Evolutionary conservation across 352 stramenopile species (phyloP).

Genomic region (Globisporangium splendens): DNA sequence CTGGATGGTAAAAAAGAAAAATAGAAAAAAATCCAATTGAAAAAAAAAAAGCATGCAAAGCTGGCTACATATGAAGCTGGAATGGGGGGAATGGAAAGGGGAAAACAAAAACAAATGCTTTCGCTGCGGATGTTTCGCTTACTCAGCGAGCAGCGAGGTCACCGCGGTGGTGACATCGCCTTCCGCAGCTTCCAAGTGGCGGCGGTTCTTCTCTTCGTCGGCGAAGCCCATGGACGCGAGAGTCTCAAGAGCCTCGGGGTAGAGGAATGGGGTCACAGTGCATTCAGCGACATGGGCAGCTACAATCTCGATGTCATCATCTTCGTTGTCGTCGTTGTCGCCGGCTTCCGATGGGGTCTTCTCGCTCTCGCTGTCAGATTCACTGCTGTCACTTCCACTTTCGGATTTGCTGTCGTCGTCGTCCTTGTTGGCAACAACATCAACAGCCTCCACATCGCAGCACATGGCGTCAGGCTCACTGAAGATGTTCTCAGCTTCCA

Average conservation of each 20-base stretch:
- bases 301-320: constrained; percentile 44
- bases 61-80: not conserved
- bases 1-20: not conserved
- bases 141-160: constrained; percentile 47
- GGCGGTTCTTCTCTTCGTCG: constrained; percentile 42
- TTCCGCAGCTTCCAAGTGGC: constrained; percentile 33
- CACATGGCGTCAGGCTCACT: not conserved
- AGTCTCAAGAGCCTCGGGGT: constrained; percentile 34
- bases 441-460: constrained; percentile 5
- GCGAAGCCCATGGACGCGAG: constrained; percentile 64
- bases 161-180: constrained; percentile 50
- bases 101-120: not conserved
- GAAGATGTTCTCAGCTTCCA: not conserved
- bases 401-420: constrained; percentile 20
- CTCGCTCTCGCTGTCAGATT: constrained; percentile 11
- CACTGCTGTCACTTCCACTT: constrained; percentile 29
- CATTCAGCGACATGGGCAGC: constrained; percentile 4
- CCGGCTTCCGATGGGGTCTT: constrained; percentile 4
- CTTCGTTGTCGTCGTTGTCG: constrained; percentile 5
- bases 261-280: constrained; percentile 16
- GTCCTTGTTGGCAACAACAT: not conserved
- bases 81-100: not conserved
- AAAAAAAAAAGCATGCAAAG: not conserved
- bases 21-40: constrained; percentile 3
- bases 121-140: constrained; percentile 6